Evolutionary conservation across 192 early-diverging fungal genomes (phyloP).

Genomic region (Coemansia sp.): DNA sequence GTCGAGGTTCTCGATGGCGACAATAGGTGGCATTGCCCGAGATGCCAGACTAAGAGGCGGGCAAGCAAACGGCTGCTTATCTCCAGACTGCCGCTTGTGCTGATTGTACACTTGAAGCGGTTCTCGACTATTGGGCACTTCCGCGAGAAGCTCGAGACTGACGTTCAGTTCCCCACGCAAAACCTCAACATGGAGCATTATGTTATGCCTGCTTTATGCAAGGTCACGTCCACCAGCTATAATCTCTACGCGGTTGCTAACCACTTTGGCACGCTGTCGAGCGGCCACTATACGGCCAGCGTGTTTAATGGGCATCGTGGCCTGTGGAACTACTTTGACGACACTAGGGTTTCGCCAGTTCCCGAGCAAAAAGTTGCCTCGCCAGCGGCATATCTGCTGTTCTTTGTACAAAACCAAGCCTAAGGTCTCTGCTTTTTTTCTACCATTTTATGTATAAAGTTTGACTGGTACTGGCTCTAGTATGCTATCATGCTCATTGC

Average conservation of each 20-base stretch:
- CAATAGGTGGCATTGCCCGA: conserved; percentile 87
- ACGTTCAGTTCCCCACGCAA: conserved; percentile 78
- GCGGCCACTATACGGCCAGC: conserved; percentile 77
- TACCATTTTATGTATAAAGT: conserved; percentile 1
- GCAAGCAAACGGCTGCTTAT: conserved; percentile 78
- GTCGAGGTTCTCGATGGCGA: conserved; percentile 87
- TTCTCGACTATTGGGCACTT: conserved; percentile 93
- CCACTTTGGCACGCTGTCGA: conserved; percentile 72
- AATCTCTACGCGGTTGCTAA: conserved; percentile 83
- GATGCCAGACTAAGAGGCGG: conserved; percentile 69
- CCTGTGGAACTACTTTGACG: conserved; percentile 87
- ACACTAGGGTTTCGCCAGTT: conserved; percentile 60
- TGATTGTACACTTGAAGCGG: conserved; percentile 93
- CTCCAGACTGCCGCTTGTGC: conserved; percentile 77
- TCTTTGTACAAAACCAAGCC: conserved; percentile 33
- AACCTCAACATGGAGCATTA: conserved; percentile 62
- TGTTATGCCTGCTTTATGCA: conserved; percentile 22
- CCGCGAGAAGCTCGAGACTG: conserved; percentile 85
- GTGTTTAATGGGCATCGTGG: conserved; percentile 60
- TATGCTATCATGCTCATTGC: conserved; percentile 45
- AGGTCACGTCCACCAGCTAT: conserved; percentile 51
- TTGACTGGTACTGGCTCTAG: neutral
- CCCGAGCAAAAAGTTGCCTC: conserved; percentile 34
- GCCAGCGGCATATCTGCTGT: conserved; percentile 48
- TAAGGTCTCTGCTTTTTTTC: neutral